These are phyloP conservation scores for Sanghuangporus sanghuang DNA, from an alignment of 1,284 basidiomycete species.

Conservation along the genomic window DNA sequence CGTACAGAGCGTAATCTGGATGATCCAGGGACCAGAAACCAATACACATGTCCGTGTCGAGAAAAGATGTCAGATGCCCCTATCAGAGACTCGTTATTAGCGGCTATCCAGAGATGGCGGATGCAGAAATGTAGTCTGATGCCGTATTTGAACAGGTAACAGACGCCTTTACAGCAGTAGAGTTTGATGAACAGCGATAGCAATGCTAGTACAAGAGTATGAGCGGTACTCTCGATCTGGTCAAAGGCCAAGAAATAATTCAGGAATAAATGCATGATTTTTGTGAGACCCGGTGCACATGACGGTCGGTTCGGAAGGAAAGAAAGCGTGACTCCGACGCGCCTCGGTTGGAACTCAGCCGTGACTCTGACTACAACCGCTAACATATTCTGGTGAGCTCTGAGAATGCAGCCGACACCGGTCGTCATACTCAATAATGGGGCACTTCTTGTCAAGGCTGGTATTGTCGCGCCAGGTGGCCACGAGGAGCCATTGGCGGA, in stretches of 20 bases:
- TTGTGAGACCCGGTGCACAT: not conserved
- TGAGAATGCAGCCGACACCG: slow-evolving; percentile 34
- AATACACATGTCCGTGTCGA: slow-evolving; percentile 54
- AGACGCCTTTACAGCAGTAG: not conserved
- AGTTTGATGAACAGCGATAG: not conserved
- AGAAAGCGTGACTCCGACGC: not conserved
- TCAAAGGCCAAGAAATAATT: not conserved
- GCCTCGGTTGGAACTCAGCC: not conserved
- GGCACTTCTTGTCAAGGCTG: slow-evolving; percentile 74
- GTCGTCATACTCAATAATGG: slow-evolving; percentile 84
- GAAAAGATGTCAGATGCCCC: not conserved
- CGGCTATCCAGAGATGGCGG: not conserved
- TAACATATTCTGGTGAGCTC: not conserved
- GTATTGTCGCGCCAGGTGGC: slow-evolving; percentile 33
- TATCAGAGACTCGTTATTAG: not conserved
- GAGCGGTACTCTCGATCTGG: not conserved
- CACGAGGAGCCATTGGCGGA: not conserved
- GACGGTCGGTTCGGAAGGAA: not conserved
- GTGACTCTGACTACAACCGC: not conserved
- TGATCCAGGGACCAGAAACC: slow-evolving; percentile 71
- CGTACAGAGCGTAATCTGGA: slow-evolving; percentile 73
- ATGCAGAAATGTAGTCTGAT: not conserved
- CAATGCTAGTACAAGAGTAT: not conserved
- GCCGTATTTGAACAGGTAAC: not conserved
- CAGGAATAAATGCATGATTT: not conserved